phyloP scores from a whole-genome alignment of 163 green algal species.

The Chlorella variabilis region DNA sequence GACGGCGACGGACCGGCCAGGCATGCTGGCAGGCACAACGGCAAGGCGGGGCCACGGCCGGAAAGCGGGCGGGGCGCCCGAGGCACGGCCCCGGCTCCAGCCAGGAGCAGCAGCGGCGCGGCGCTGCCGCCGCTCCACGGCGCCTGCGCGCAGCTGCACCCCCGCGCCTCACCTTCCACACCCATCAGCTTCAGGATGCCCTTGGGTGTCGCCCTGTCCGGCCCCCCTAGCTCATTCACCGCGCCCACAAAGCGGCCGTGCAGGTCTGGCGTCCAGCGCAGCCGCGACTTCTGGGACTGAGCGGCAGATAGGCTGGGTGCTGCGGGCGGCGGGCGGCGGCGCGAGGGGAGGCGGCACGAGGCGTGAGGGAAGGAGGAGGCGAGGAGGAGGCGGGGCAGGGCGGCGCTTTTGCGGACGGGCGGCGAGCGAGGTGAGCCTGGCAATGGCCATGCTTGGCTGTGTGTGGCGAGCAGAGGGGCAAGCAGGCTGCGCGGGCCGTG shows the following conservation, averaged over 20 bases:
- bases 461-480: too few relatives aligned
- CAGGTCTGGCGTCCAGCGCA: slow-evolving; percentile 95
- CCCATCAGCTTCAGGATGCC: slow-evolving; percentile 90
- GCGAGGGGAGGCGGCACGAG: not conserved
- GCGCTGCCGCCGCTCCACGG: not conserved
- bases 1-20: too few relatives aligned
- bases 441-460: too few relatives aligned
- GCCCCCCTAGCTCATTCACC: slow-evolving; percentile 81
- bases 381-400: too few relatives aligned
- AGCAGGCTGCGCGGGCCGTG: too few relatives aligned
- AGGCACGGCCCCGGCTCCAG: too few relatives aligned
- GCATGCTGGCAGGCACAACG: too few relatives aligned
- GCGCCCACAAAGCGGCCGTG: slow-evolving; percentile 88
- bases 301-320: not conserved
- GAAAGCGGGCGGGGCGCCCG: too few relatives aligned
- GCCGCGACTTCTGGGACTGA: slow-evolving; percentile 59
- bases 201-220: slow-evolving; percentile 73
- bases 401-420: too few relatives aligned
- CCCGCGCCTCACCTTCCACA: slow-evolving; percentile 60
- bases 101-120: too few relatives aligned
- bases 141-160: not conserved
- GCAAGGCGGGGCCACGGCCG: too few relatives aligned
- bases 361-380: not conserved
- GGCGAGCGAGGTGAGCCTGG: too few relatives aligned
- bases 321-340: not conserved